These are phyloP conservation scores for Tagetes erecta DNA, from an alignment of 129 eudicot species.

Conservation along the genomic window DNA sequence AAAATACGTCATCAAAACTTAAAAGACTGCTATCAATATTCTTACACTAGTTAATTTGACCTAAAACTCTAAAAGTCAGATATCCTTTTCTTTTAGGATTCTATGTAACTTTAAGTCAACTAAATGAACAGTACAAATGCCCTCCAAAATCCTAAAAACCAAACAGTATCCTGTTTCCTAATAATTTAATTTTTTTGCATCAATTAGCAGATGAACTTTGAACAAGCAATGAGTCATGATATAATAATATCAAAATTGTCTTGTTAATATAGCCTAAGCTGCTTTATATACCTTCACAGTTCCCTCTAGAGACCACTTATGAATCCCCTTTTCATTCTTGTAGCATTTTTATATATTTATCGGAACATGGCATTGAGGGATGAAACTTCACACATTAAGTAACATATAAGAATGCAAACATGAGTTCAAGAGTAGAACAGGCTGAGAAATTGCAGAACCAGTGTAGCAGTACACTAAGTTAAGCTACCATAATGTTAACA, in stretches of 20 bases:
- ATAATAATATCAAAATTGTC: background rate
- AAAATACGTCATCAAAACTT: background rate
- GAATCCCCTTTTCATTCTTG: background rate
- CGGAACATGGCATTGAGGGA: background rate
- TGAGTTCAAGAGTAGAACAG: background rate
- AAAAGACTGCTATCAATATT: slow-evolving; percentile 7
- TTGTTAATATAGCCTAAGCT: background rate
- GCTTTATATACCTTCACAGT: slow-evolving; percentile 10
- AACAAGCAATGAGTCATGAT: slow-evolving; percentile 12
- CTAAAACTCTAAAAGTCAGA: background rate
- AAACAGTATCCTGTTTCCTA: slow-evolving; percentile 8
- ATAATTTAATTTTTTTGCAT: background rate
- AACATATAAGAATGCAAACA: slow-evolving; percentile 15
- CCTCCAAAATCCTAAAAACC: slow-evolving; percentile 7
- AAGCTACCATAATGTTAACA: background rate
- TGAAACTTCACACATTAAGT: background rate
- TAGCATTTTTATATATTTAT: background rate
- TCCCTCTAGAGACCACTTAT: slow-evolving; percentile 1
- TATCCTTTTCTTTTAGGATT: background rate
- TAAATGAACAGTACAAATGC: background rate
- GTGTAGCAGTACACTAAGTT: background rate
- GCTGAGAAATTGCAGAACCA: slow-evolving; percentile 1
- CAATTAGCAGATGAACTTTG: slow-evolving; percentile 2
- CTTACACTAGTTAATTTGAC: slow-evolving; percentile 3
- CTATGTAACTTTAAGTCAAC: background rate